Conservation (phyloP, 2,329 filamentous ascomycete genomes). For the Fusarium chaquense region DNA sequence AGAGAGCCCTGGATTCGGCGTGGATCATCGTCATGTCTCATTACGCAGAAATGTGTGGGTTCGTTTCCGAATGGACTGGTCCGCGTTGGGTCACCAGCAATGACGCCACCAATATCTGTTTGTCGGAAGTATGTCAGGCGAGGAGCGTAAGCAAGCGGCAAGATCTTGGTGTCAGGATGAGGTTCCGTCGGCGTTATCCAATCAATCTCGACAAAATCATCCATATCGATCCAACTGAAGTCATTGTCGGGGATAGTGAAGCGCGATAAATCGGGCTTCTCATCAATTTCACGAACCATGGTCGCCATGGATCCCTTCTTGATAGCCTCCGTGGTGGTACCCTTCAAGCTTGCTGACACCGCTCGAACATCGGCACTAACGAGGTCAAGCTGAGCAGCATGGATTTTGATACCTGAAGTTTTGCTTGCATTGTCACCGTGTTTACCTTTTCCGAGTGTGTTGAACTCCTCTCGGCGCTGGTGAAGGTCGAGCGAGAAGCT, state of each 20-base stretch:
- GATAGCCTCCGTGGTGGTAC: constrained; percentile 81
- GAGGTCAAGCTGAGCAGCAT: constrained; percentile 92
- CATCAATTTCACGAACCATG: constrained; percentile 66
- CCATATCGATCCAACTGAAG: constrained; percentile 98
- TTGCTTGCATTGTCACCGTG: constrained; percentile 75
- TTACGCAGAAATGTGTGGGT: constrained; percentile 93
- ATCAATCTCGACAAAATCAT: constrained; percentile 97
- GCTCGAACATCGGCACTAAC: constrained; percentile 92
- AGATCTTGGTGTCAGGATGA: constrained; percentile 92
- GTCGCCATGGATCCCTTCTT: constrained; percentile 68
- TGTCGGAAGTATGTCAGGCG: constrained; percentile 97
- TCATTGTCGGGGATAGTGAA: constrained; percentile 98
- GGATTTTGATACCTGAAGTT: constrained; percentile 94
- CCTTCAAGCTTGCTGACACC: constrained; percentile 88
- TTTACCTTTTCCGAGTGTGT: constrained; percentile 80
- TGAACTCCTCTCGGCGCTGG: constrained; percentile 91
- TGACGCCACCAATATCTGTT: constrained; percentile 87
- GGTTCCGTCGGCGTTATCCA: constrained; percentile 93
- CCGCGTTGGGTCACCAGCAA: constrained; percentile 82
- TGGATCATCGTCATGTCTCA: constrained; percentile 91
- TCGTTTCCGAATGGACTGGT: constrained; percentile 94
- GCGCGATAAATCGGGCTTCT: constrained; percentile 79
- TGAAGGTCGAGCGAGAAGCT: constrained; percentile 98
- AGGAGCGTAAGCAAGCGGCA: constrained; percentile 93
- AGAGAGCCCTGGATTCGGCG: constrained; percentile 88